These are phyloP conservation scores for Strobilomyces dryophilus DNA, from an alignment of 768 basidiomycete genomes.

Conservation along the genomic window DNA sequence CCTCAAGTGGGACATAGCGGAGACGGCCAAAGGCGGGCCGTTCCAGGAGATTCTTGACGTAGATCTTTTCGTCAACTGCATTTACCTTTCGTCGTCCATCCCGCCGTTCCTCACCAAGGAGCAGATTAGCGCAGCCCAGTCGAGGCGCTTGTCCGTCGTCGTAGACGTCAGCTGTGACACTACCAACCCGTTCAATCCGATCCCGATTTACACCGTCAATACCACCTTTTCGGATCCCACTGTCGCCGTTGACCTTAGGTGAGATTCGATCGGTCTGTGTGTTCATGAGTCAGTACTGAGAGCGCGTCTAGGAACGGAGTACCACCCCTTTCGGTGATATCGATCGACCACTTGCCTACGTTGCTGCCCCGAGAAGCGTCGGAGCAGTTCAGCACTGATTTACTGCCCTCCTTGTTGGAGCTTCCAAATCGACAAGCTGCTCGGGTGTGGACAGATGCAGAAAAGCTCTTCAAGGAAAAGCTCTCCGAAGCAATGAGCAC, in stretches of 20 bases:
- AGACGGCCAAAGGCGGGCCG: constrained; percentile 96
- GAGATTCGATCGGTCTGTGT: constrained; percentile 29
- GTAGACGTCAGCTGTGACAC: constrained; percentile 99
- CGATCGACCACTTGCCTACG: constrained; percentile 96
- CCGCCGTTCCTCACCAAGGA: constrained; percentile 77
- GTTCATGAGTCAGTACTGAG: constrained; percentile 2
- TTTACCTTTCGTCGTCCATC: constrained; percentile 86
- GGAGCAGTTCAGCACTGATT: constrained; percentile 89
- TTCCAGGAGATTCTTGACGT: constrained; percentile 94
- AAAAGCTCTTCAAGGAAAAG: constrained; percentile 74
- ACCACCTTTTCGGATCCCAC: constrained; percentile 93
- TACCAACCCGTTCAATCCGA: constrained; percentile 96
- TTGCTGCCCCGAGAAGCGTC: constrained; percentile 93
- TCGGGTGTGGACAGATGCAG: constrained; percentile 85
- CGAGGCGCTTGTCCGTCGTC: constrained; percentile 70
- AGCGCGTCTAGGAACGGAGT: constrained; percentile 45
- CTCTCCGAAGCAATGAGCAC: constrained; percentile 44
- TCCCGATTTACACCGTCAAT: constrained; percentile 91
- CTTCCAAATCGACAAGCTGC: constrained; percentile 64
- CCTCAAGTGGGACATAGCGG: constrained; percentile 95
- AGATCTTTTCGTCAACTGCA: constrained; percentile 99
- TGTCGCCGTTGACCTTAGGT: constrained; percentile 80
- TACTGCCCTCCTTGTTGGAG: constrained; percentile 78
- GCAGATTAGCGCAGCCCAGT: constrained; percentile 59
- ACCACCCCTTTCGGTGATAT: constrained; percentile 77